Evolutionary conservation across 1,139 yeast species (phyloP).

Genomic region (Kluyveromyces sp.): DNA sequence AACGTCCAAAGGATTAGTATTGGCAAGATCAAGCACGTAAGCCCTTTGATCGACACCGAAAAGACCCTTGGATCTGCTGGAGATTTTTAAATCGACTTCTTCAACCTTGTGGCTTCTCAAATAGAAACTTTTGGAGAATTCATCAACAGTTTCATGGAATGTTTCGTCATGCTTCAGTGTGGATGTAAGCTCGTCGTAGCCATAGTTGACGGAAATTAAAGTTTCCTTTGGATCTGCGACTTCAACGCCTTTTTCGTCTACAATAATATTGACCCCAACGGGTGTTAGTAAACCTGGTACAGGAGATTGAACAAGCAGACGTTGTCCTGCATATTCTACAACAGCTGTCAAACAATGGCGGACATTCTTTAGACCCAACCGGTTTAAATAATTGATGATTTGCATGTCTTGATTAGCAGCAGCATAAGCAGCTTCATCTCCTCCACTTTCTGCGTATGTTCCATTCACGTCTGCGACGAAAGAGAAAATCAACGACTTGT

Average conservation of each 20-base stretch:
- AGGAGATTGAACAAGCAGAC: slow-evolving; percentile 89
- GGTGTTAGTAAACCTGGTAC: slow-evolving; percentile 85
- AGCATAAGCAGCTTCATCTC: slow-evolving; percentile 80
- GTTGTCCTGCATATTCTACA: slow-evolving; percentile 83
- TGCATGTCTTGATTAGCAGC: slow-evolving; percentile 73
- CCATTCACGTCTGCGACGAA: slow-evolving; percentile 71
- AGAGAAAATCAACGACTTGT: slow-evolving; percentile 84
- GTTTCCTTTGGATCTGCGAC: slow-evolving; percentile 29
- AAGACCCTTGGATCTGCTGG: slow-evolving; percentile 80
- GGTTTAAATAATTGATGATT: slow-evolving; percentile 62
- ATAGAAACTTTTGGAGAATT: slow-evolving; percentile 70
- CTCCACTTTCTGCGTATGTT: slow-evolving; percentile 60
- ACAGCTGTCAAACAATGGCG: slow-evolving; percentile 71
- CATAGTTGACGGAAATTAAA: slow-evolving; percentile 44
- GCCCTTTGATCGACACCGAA: slow-evolving; percentile 79
- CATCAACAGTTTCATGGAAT: slow-evolving; percentile 49
- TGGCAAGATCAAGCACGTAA: slow-evolving; percentile 76
- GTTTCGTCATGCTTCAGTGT: slow-evolving; percentile 42
- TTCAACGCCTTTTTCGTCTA: slow-evolving; percentile 31
- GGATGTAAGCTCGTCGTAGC: slow-evolving; percentile 56
- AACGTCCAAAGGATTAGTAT: slow-evolving; percentile 79
- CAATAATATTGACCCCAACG: slow-evolving; percentile 30
- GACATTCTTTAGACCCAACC: slow-evolving; percentile 57
- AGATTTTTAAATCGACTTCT: slow-evolving; percentile 51
- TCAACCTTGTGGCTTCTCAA: slow-evolving; percentile 60